Conservation (phyloP, 176 grass and related monocot genomes). For the Chloris gayana region DNA sequence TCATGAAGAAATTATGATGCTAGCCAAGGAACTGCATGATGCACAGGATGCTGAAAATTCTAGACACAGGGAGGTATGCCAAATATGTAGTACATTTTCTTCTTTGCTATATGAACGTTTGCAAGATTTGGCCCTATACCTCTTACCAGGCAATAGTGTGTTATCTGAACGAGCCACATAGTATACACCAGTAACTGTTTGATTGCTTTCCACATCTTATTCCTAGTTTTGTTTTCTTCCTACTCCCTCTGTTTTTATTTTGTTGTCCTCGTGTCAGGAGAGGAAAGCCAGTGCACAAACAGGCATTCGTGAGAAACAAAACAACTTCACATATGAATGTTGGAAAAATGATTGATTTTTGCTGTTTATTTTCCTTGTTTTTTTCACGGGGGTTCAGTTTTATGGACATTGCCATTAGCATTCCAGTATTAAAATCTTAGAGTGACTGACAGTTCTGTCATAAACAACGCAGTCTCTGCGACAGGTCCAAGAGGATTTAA, state of each 20-base stretch:
- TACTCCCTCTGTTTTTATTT: not conserved
- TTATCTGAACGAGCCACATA: not conserved
- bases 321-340: not conserved
- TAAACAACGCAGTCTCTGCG: too few species aligned
- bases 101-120: not conserved
- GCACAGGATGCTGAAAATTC: constrained; percentile 83
- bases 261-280: not conserved
- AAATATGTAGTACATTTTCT: not conserved
- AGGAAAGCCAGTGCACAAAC: too few species aligned
- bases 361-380: too few species aligned
- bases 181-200: not conserved
- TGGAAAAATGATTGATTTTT: too few species aligned
- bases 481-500: too few species aligned
- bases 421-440: too few species aligned
- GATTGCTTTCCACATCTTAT: not conserved
- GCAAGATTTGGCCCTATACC: constrained; percentile 20
- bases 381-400: too few species aligned
- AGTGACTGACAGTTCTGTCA: too few species aligned
- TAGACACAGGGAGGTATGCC: constrained; percentile 79
- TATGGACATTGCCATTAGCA: too few species aligned
- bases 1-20: constrained; percentile 65
- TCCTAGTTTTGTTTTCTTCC: constrained; percentile 2
- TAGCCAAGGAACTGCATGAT: constrained; percentile 85
- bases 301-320: not conserved
- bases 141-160: constrained; percentile 3